Conservation (phyloP, 2,329 filamentous ascomycete species). For the Pseudocercospora pini-densiflorae region DNA sequence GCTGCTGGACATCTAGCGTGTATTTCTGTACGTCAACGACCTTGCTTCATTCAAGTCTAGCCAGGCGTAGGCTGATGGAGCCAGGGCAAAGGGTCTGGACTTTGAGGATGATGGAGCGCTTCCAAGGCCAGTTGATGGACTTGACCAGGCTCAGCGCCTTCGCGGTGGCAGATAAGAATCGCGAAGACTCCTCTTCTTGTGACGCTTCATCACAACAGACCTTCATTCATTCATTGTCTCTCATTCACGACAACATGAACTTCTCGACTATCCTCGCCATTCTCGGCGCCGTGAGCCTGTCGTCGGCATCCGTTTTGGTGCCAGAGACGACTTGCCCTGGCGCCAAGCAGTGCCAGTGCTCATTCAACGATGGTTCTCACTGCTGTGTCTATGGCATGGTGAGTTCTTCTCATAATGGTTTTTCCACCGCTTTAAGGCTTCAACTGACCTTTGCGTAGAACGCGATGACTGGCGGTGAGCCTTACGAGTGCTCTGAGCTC, state of each 20-base stretch:
- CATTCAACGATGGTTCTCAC: neutral
- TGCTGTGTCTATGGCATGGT: neutral
- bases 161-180: too few species aligned
- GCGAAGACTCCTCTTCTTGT: too few species aligned
- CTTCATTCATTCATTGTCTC: neutral
- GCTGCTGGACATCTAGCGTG: too few species aligned
- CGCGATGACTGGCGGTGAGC: neutral
- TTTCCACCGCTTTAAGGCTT: neutral
- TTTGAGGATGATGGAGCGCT: too few species aligned
- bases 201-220: too few species aligned
- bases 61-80: too few species aligned
- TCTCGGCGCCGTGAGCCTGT: neutral
- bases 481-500: neutral
- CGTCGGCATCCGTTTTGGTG: neutral
- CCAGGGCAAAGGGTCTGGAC: too few species aligned
- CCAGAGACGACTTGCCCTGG: neutral
- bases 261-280: neutral
- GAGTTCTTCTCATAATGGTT: too few species aligned
- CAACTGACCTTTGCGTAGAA: neutral
- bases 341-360: neutral
- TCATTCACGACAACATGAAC: neutral
- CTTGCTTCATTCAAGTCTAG: too few species aligned
- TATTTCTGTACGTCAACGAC: too few species aligned
- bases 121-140: too few species aligned
- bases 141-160: too few species aligned